Percentiles rank a stretch among this genome's conserved stretches.
phyloP scores from a whole-genome alignment of 257 asterid genomes.

The Solanum peruvianum region DNA sequence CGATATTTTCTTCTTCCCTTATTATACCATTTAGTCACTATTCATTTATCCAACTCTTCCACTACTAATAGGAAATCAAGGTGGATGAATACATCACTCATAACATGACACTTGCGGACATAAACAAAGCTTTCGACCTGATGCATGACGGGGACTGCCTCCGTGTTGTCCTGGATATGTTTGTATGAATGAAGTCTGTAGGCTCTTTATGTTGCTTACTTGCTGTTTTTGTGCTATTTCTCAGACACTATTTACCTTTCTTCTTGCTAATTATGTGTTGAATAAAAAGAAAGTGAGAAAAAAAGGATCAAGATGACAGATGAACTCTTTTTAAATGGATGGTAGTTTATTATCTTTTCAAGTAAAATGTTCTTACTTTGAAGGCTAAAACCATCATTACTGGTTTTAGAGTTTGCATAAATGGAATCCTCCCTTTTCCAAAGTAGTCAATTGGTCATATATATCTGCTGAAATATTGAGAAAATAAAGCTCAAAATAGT shows the following conservation, averaged over 20 bases:
- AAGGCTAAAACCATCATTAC: neutral
- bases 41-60: neutral
- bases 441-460: neutral
- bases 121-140: conserved; percentile 74
- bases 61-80: conserved; percentile 69
- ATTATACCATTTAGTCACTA: neutral
- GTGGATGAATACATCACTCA: conserved; percentile 95
- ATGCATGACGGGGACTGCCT: conserved; percentile 88
- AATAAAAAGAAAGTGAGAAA: neutral
- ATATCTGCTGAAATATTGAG: neutral
- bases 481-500: neutral
- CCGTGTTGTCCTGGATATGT: conserved; percentile 70
- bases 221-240: neutral
- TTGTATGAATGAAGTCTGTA: conserved; percentile 16
- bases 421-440: neutral
- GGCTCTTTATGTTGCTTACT: neutral
- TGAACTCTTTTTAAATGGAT: neutral
- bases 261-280: neutral
- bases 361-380: neutral
- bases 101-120: conserved; percentile 57
- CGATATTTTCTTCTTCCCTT: neutral
- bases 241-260: neutral
- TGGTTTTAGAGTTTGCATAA: neutral
- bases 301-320: neutral
- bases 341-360: neutral